Percentiles rank a stretch among this genome's conserved stretches.
Evolutionary conservation across 306 rosid species (phyloP).

Genomic region (Cucumis melo): DNA sequence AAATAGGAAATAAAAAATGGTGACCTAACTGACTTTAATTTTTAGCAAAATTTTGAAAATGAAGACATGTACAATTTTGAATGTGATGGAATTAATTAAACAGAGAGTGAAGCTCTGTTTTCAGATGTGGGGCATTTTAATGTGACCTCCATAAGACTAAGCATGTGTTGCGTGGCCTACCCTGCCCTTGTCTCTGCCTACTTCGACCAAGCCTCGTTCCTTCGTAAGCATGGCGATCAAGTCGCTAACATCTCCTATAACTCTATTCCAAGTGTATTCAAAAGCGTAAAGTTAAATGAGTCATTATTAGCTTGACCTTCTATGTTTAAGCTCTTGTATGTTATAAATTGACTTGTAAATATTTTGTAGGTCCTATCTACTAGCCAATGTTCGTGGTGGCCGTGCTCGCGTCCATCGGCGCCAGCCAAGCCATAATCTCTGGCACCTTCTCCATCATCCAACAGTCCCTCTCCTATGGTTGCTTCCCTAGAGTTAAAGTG

Average conservation of each 20-base stretch:
- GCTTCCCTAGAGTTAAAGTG: constrained; percentile 23
- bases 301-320: neutral
- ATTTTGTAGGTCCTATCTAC: constrained; percentile 10
- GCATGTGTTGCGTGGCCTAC: constrained; percentile 63
- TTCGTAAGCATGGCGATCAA: constrained; percentile 30
- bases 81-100: neutral
- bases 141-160: constrained; percentile 52
- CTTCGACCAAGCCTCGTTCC: constrained; percentile 62
- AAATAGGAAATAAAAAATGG: too few species aligned
- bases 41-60: too few species aligned
- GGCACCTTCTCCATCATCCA: constrained; percentile 25
- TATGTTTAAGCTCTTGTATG: too few species aligned
- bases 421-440: constrained; percentile 23
- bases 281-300: neutral
- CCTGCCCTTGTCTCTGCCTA: constrained; percentile 59
- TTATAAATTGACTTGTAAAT: too few species aligned
- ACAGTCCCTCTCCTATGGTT: constrained; percentile 20
- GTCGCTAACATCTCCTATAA: constrained; percentile 40
- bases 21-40: too few species aligned
- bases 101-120: constrained; percentile 76
- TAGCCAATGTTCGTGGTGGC: constrained; percentile 28
- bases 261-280: constrained; percentile 43
- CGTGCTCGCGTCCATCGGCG: constrained; percentile 16
- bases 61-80: neutral
- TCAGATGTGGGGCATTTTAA: constrained; percentile 87